Percentiles rank a stretch among this genome's conserved stretches.
Evolutionary conservation across 2,329 filamentous ascomycete species (phyloP).

Genomic region (Paracorniculantispora psalliotae): DNA sequence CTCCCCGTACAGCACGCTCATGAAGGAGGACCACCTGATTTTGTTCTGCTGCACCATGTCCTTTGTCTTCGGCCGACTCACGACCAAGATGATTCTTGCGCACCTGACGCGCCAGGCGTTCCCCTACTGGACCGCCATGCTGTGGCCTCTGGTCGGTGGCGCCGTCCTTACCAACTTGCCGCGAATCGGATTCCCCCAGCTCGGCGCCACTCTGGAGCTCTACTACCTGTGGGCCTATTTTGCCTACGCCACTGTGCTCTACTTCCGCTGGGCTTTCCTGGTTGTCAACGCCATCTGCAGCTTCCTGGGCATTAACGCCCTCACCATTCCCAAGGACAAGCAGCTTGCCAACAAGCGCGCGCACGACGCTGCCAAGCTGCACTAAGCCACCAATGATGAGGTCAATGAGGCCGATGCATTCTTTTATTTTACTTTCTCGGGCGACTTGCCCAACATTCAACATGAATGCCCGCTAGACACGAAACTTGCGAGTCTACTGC

Average conservation of each 20-base stretch:
- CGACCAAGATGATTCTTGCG: slow-evolving; percentile 97
- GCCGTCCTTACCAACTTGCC: slow-evolving; percentile 81
- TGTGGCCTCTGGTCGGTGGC: slow-evolving; percentile 80
- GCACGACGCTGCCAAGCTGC: slow-evolving; percentile 32
- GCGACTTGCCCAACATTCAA: slow-evolving; percentile 3
- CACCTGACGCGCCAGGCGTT: slow-evolving; percentile 92
- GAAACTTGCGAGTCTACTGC: neutral
- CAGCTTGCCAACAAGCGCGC: slow-evolving; percentile 49
- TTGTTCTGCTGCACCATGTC: slow-evolving; percentile 91
- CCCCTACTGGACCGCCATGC: slow-evolving; percentile 92
- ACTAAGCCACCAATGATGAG: slow-evolving; percentile 18
- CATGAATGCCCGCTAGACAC: slow-evolving; percentile 1
- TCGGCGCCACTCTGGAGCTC: slow-evolving; percentile 64
- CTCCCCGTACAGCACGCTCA: slow-evolving; percentile 78
- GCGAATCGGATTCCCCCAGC: slow-evolving; percentile 61
- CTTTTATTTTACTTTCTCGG: neutral
- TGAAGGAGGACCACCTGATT: slow-evolving; percentile 79
- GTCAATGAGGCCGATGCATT: neutral
- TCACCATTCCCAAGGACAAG: slow-evolving; percentile 72
- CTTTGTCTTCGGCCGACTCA: slow-evolving; percentile 97
- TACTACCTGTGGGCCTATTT: slow-evolving; percentile 83
- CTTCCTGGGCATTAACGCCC: slow-evolving; percentile 87
- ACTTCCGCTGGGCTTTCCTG: slow-evolving; percentile 87
- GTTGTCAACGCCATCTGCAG: slow-evolving; percentile 89
- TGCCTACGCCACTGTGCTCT: slow-evolving; percentile 74